phyloP scores from a whole-genome alignment of 768 basidiomycete genomes.

The Hygrophorus russula region DNA sequence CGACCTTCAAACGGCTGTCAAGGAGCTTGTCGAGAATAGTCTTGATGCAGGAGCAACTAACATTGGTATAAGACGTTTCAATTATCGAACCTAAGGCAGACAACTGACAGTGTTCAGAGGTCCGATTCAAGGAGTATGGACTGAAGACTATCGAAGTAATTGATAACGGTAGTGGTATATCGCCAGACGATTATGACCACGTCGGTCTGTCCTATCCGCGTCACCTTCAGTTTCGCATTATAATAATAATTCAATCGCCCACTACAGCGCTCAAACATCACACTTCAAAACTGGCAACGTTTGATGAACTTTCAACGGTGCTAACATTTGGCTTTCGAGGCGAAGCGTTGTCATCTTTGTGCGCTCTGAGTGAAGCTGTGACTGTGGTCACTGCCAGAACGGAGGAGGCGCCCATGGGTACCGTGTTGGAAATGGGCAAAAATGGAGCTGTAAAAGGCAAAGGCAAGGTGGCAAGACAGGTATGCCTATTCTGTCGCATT shows the following conservation, averaged over 20 bases:
- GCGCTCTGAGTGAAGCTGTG: slow-evolving; percentile 66
- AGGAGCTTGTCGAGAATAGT: slow-evolving; percentile 95
- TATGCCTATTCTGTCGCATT: too few species aligned
- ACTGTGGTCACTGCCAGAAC: slow-evolving; percentile 65
- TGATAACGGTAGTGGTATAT: slow-evolving; percentile 88
- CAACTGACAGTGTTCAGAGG: slow-evolving; percentile 40
- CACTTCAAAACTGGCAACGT: slow-evolving; percentile 82
- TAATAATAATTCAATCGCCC: background rate
- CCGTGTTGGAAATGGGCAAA: slow-evolving; percentile 60
- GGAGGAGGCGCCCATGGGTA: slow-evolving; percentile 66
- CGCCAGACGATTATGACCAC: slow-evolving; percentile 60
- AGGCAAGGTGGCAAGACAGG: slow-evolving; percentile 69
- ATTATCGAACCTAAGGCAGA: background rate
- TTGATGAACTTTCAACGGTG: slow-evolving; percentile 61
- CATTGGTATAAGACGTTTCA: slow-evolving; percentile 46
- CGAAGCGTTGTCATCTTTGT: slow-evolving; percentile 90
- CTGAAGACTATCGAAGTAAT: slow-evolving; percentile 74
- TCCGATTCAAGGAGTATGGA: slow-evolving; percentile 84
- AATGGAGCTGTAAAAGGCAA: slow-evolving; percentile 48
- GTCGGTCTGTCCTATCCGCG: slow-evolving; percentile 46
- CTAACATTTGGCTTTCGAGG: slow-evolving; percentile 91
- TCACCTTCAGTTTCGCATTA: slow-evolving; percentile 1
- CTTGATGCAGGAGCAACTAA: slow-evolving; percentile 84
- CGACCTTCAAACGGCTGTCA: slow-evolving; percentile 87
- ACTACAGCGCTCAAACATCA: slow-evolving; percentile 74